phyloP scores from a whole-genome alignment of 78 protist genomes.

The Bodo saltans region DNA sequence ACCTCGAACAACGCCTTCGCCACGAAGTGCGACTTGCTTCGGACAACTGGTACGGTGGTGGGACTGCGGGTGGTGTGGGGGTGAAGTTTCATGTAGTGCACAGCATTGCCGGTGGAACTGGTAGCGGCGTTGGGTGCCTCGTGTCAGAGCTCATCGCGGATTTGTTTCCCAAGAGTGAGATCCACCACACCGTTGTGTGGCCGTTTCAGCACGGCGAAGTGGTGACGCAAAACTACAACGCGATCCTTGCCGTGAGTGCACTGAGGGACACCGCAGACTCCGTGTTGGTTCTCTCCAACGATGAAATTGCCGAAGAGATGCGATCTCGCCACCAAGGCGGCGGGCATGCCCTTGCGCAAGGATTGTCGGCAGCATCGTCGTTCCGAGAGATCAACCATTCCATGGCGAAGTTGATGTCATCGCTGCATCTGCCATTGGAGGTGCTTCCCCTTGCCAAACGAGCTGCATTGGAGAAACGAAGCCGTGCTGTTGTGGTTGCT shows the following conservation, averaged over 20 bases:
- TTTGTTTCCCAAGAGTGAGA: neutral
- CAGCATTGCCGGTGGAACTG: conserved; percentile 60
- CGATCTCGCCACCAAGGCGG: too few relatives aligned
- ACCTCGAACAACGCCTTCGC: neutral
- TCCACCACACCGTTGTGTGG: conserved; percentile 44
- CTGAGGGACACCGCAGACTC: conserved; percentile 31
- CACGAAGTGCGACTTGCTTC: conserved; percentile 28
- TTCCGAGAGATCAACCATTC: too few relatives aligned
- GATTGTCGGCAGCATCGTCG: too few relatives aligned
- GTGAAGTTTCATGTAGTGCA: conserved; percentile 13
- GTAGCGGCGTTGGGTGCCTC: conserved; percentile 49
- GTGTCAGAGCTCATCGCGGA: conserved; percentile 33
- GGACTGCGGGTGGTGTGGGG: too few relatives aligned
- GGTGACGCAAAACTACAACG: conserved; percentile 52
- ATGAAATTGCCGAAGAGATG: too few relatives aligned
- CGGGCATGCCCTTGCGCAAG: too few relatives aligned
- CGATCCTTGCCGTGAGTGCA: conserved; percentile 32
- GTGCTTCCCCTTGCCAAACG: too few relatives aligned
- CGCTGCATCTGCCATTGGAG: too few relatives aligned
- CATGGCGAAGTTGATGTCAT: too few relatives aligned
- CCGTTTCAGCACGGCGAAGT: conserved; percentile 50
- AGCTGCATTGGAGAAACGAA: too few relatives aligned
- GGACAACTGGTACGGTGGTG: too few relatives aligned
- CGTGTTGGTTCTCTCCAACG: conserved; percentile 24
- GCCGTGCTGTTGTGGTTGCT: too few relatives aligned